A percentile compares a stretch with the other conserved stretches of the same genome.
phyloP scores from a whole-genome alignment of 805 yeast genomes.

The Debaryomyces tyrocola region DNA sequence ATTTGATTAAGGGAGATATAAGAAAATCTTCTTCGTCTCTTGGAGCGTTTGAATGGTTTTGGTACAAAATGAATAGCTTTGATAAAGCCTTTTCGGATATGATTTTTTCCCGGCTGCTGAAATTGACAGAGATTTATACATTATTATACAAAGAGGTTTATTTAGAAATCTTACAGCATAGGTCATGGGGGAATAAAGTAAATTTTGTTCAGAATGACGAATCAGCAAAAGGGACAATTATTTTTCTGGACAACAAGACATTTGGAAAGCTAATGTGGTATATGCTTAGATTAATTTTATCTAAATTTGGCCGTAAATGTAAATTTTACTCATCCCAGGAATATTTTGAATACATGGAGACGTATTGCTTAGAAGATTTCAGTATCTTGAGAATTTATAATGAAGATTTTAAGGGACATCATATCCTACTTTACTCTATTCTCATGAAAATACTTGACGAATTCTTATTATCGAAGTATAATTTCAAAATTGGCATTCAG shows the following conservation, averaged over 20 bases:
- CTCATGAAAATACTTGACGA: constrained; percentile 15
- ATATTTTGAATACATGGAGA: neutral
- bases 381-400: constrained; percentile 21
- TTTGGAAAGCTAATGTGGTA: constrained; percentile 4
- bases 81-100: constrained; percentile 14
- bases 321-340: neutral
- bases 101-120: constrained; percentile 5
- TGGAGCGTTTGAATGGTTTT: constrained; percentile 12
- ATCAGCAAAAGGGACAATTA: constrained; percentile 1
- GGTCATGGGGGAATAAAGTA: constrained; percentile 2
- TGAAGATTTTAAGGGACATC: constrained; percentile 19
- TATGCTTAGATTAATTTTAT: constrained; percentile 2
- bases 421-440: constrained; percentile 15
- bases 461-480: constrained; percentile 8
- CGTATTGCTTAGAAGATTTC: constrained; percentile 19
- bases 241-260: constrained; percentile 3
- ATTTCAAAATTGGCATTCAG: neutral
- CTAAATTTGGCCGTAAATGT: neutral
- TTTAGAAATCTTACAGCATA: constrained; percentile 1
- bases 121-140: constrained; percentile 4
- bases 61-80: constrained; percentile 18
- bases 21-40: neutral
- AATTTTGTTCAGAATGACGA: constrained; percentile 1
- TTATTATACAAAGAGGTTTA: constrained; percentile 8
- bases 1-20: neutral